phyloP scores from a whole-genome alignment of 2,329 filamentous ascomycete species.

The Pseudogymnoascus sp. region DNA sequence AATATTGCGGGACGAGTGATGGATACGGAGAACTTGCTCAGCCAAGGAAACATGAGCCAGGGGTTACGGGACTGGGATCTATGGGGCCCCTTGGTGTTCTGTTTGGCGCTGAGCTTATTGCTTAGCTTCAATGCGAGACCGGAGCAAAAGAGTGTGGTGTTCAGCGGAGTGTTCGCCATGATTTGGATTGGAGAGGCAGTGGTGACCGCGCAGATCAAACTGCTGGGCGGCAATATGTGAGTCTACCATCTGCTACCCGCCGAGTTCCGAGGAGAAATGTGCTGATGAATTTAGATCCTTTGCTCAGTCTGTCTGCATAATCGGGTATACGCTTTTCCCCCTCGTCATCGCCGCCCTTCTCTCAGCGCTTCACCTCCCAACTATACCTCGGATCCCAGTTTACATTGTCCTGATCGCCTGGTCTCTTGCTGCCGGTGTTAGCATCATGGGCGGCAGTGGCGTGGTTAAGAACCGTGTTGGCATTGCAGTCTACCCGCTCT shows the following conservation, averaged over 20 bases:
- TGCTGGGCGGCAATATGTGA: conserved; percentile 94
- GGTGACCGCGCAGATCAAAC: conserved; percentile 95
- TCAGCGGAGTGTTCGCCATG: conserved; percentile 92
- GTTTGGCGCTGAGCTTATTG: conserved; percentile 76
- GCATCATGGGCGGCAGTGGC: conserved; percentile 89
- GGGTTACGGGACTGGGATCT: conserved; percentile 95
- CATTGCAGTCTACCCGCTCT: conserved; percentile 87
- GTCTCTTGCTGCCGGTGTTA: conserved; percentile 91
- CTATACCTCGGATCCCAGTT: conserved; percentile 78
- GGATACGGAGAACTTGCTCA: conserved; percentile 52
- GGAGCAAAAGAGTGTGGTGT: conserved; percentile 79
- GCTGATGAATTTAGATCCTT: conserved; percentile 61
- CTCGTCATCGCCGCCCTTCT: conserved; percentile 87
- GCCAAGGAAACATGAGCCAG: conserved; percentile 69
- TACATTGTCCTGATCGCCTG: conserved; percentile 83
- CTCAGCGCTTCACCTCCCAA: conserved; percentile 71
- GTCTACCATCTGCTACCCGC: conserved; percentile 31
- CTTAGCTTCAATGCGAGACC: conserved; percentile 72
- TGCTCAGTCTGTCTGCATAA: conserved; percentile 94
- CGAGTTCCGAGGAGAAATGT: conserved; percentile 15
- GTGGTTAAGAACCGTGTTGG: conserved; percentile 92
- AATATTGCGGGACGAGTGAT: conserved; percentile 53
- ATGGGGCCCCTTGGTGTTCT: conserved; percentile 95
- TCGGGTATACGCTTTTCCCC: conserved; percentile 96
- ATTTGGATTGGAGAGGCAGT: conserved; percentile 96